A percentile compares a stretch with the other conserved stretches of the same genome.
Evolutionary conservation across 2,329 filamentous ascomycete species (phyloP).

Genomic region (Penicillium italicum): DNA sequence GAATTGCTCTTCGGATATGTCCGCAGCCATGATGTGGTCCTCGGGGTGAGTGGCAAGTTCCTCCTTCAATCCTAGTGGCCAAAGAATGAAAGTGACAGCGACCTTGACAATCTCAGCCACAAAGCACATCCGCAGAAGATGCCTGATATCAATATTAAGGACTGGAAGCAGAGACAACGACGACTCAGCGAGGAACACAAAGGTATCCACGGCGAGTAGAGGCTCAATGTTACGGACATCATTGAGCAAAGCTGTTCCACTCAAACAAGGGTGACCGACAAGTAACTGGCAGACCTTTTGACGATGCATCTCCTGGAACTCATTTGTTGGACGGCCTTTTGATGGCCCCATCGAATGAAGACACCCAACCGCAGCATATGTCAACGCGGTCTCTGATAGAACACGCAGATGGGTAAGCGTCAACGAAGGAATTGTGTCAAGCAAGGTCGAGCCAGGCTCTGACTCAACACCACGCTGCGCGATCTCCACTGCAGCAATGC

Average conservation of each 20-base stretch:
- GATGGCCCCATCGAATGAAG: constrained; percentile 60
- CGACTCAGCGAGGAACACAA: constrained; percentile 70
- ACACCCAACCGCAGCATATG: constrained; percentile 75
- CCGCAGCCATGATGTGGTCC: constrained; percentile 24
- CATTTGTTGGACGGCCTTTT: constrained; percentile 54
- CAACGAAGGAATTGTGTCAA: constrained; percentile 82
- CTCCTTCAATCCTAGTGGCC: constrained; percentile 37
- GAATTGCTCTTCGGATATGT: constrained; percentile 30
- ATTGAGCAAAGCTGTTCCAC: constrained; percentile 32
- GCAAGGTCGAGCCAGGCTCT: constrained; percentile 67
- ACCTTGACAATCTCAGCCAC: constrained; percentile 87
- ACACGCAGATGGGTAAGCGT: constrained; percentile 82
- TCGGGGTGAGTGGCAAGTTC: constrained; percentile 32
- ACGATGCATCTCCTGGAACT: constrained; percentile 65
- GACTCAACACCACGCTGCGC: constrained; percentile 80
- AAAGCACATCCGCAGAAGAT: constrained; percentile 81
- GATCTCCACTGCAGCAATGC: constrained; percentile 85
- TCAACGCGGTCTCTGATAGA: constrained; percentile 79
- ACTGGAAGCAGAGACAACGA: constrained; percentile 66
- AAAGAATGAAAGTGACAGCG: constrained; percentile 54
- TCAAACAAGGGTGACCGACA: constrained; percentile 50
- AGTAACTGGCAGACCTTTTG: constrained; percentile 75
- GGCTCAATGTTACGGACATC: constrained; percentile 41
- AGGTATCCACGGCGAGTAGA: constrained; percentile 38
- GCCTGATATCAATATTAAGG: constrained; percentile 68